Percentiles rank a stretch among this genome's conserved stretches.
These are phyloP conservation scores for Floccularia luteovirens DNA, from an alignment of 768 basidiomycete genomes.

Conservation along the genomic window DNA sequence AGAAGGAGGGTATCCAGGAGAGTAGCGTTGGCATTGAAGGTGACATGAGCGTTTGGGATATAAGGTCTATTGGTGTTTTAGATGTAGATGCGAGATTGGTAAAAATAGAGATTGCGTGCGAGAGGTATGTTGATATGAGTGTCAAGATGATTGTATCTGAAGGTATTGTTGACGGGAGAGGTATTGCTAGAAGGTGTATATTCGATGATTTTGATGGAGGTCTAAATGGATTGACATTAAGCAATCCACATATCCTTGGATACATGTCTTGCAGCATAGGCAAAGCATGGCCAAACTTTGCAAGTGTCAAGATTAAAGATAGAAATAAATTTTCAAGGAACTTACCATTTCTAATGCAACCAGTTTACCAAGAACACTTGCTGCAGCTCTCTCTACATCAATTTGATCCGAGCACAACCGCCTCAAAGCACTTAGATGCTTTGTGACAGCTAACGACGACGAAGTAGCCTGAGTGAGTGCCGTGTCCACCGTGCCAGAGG, in stretches of 20 bases:
- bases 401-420: constrained; percentile 34
- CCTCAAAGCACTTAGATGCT: constrained; percentile 41
- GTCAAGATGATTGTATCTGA: constrained; percentile 31
- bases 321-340: constrained; percentile 7
- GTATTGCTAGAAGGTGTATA: constrained; percentile 33
- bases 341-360: constrained; percentile 66
- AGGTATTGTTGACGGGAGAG: constrained; percentile 22
- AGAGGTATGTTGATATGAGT: constrained; percentile 53
- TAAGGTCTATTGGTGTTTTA: constrained; percentile 9
- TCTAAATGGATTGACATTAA: constrained; percentile 10
- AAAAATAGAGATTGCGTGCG: constrained; percentile 42
- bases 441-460: constrained; percentile 29
- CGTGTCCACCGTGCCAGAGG: constrained; percentile 15
- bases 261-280: constrained; percentile 38
- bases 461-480: constrained; percentile 23
- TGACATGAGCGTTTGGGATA: constrained; percentile 11
- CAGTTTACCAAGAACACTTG: constrained; percentile 59
- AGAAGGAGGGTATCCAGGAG: constrained; percentile 42
- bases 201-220: constrained; percentile 1
- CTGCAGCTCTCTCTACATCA: constrained; percentile 70
- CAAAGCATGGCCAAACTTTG: constrained; percentile 49
- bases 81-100: constrained; percentile 16
- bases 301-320: constrained; percentile 1
- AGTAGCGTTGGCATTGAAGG: constrained; percentile 30
- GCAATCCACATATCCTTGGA: constrained; percentile 28